Evolutionary conservation across 768 basidiomycete genomes (phyloP).

Genomic region (Rubroboletus pulcherrimus): DNA sequence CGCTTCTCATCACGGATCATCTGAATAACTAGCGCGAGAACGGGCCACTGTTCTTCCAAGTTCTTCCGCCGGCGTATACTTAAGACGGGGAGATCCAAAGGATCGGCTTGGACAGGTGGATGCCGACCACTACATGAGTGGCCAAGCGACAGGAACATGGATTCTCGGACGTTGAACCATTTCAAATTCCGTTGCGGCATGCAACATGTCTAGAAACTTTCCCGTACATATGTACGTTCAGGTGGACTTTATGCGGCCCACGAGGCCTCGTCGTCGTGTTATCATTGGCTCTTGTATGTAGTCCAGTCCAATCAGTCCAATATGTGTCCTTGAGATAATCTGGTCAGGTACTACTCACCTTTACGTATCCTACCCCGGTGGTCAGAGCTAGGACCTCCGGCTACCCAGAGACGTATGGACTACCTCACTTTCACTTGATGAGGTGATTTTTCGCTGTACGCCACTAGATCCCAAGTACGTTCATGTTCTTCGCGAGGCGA

Average conservation of each 20-base stretch:
- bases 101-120: background rate
- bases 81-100: background rate
- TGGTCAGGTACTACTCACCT: background rate
- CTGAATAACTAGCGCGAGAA: background rate
- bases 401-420: background rate
- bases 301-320: background rate
- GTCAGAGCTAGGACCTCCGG: too few relatives aligned
- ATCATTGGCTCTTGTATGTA: too few relatives aligned
- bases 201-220: background rate
- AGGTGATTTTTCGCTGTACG: background rate
- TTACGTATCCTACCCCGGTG: background rate
- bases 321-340: background rate
- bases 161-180: background rate
- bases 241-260: background rate
- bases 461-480: background rate
- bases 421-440: background rate
- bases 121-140: background rate
- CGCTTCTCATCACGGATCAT: slow-evolving; percentile 5
- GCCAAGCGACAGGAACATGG: background rate
- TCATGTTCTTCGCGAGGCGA: background rate
- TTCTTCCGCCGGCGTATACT: background rate
- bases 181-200: background rate
- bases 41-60: background rate
- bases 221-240: background rate
- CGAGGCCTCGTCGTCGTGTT: background rate